phyloP scores from a whole-genome alignment of 139 green algal genomes.

The Picocystis salinarum region DNA sequence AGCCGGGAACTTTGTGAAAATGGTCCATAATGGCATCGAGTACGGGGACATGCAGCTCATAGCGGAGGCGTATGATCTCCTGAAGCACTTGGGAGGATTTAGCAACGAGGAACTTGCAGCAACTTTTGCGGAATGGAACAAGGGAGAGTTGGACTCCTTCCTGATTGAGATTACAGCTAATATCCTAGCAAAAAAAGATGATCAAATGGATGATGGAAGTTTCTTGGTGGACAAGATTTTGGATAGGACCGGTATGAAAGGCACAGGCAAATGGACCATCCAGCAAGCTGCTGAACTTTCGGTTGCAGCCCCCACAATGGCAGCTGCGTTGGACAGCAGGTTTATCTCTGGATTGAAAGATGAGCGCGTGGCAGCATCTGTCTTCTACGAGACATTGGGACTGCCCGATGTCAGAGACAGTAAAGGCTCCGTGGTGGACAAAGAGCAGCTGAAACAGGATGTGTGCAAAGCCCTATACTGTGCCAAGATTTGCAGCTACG shows the following conservation, averaged over 20 bases:
- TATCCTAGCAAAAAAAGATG: constrained; percentile 55
- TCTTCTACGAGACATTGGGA: constrained; percentile 29
- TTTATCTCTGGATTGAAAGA: constrained; percentile 64
- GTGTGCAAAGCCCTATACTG: constrained; percentile 74
- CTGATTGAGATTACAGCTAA: constrained; percentile 88
- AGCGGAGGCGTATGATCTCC: constrained; percentile 90
- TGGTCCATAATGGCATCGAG: constrained; percentile 99
- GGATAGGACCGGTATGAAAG: constrained; percentile 97
- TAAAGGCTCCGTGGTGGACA: constrained; percentile 39
- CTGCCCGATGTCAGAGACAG: constrained; percentile 8
- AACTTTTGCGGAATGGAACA: constrained; percentile 86
- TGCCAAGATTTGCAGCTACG: constrained; percentile 86
- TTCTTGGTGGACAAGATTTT: constrained; percentile 90
- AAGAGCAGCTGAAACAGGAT: constrained; percentile 65
- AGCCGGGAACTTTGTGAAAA: constrained; percentile 97
- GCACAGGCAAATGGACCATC: constrained; percentile 98
- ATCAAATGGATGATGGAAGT: constrained; percentile 19
- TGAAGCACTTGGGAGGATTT: constrained; percentile 81
- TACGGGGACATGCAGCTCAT: constrained; percentile 99
- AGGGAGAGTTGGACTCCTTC: constrained; percentile 63
- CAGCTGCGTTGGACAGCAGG: constrained; percentile 64
- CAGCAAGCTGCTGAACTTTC: constrained; percentile 93
- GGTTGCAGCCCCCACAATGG: constrained; percentile 83
- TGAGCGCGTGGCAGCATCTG: constrained; percentile 58
- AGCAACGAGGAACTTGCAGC: constrained; percentile 76